Conservation (phyloP, 140 eudicot genomes). For the Ambrosia hybrid region DNA sequence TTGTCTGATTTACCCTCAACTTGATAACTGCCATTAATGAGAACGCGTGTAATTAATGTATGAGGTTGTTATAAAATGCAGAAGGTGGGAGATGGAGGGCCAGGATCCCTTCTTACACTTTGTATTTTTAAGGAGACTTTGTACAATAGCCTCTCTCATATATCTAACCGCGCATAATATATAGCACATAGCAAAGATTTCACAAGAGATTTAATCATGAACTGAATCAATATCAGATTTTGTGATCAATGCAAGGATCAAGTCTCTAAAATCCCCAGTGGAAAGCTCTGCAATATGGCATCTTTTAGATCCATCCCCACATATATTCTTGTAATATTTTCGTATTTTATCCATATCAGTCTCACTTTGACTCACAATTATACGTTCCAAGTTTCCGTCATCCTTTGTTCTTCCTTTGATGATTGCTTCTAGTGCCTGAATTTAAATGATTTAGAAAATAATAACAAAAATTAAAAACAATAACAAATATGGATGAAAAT, state of each 20-base stretch:
- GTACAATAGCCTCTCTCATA: no score
- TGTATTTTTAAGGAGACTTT: no score
- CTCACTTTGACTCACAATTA: conserved; percentile 61
- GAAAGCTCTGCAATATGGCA: conserved; percentile 49
- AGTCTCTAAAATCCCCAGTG: conserved; percentile 51
- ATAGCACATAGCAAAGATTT: neutral
- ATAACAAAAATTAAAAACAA: neutral
- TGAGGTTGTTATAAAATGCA: no score
- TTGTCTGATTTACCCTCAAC: no score
- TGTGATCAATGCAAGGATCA: conserved; percentile 46
- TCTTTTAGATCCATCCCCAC: conserved; percentile 44
- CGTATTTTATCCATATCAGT: conserved; percentile 55
- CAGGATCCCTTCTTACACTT: no score
- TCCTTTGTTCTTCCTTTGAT: conserved; percentile 47
- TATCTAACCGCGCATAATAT: neutral
- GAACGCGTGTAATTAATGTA: no score
- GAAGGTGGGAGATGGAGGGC: no score
- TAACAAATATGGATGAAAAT: no score
- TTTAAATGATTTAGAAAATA: neutral
- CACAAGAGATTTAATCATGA: neutral
- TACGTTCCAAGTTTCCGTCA: conserved; percentile 44
- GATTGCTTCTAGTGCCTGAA: conserved; percentile 51
- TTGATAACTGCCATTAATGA: no score
- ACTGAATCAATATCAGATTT: neutral
- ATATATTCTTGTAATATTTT: conserved; percentile 39